Evolutionary conservation across 1,139 yeast species (phyloP).

Genomic region (Hansenula lynferdii): DNA sequence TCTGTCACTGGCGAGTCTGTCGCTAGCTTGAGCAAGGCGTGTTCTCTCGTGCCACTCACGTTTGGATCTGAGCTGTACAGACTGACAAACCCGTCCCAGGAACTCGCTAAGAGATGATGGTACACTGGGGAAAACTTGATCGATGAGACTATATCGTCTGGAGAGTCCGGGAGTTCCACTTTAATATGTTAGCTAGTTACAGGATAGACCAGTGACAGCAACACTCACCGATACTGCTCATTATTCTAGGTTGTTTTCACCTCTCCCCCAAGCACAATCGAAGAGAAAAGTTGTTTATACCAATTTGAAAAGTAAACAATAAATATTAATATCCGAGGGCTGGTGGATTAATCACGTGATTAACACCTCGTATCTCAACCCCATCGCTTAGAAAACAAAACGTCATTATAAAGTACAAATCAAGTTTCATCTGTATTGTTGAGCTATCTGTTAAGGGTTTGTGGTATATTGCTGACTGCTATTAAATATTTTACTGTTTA

Average conservation of each 20-base stretch:
- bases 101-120: slow-evolving; percentile 33
- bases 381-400: too few relatives aligned
- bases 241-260: slow-evolving; percentile 17
- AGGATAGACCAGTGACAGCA: too few relatives aligned
- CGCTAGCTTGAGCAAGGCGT: slow-evolving; percentile 4
- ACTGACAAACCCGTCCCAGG: slow-evolving; percentile 38
- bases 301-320: neutral
- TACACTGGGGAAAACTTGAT: slow-evolving; percentile 30
- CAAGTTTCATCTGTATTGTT: too few relatives aligned
- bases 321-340: neutral
- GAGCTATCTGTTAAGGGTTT: too few relatives aligned
- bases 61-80: slow-evolving; percentile 28
- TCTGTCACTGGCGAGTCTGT: slow-evolving; percentile 13
- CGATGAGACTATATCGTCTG: slow-evolving; percentile 27
- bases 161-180: slow-evolving; percentile 16
- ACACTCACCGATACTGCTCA: slow-evolving; percentile 1
- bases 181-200: too few relatives aligned
- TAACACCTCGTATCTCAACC: neutral
- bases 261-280: slow-evolving; percentile 4
- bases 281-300: neutral
- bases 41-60: neutral
- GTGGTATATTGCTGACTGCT: too few relatives aligned
- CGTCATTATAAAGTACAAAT: too few relatives aligned
- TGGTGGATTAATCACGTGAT: neutral
- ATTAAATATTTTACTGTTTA: too few relatives aligned